A percentile compares a stretch with the other conserved stretches of the same genome.
phyloP scores from a whole-genome alignment of 1,284 basidiomycete species.

The Moesziomyces sp. region DNA sequence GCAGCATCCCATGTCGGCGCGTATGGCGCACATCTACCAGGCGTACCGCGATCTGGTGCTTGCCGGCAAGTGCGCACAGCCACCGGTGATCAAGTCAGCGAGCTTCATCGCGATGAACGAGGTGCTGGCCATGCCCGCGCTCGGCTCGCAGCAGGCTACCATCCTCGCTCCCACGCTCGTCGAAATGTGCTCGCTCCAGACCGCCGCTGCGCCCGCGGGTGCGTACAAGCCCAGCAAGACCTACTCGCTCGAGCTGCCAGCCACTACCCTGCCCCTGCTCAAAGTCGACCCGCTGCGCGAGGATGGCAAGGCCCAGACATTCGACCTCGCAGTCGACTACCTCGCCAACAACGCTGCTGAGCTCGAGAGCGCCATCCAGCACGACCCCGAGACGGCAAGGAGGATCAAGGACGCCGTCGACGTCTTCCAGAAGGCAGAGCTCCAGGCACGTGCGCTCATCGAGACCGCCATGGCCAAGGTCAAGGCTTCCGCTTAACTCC shows the following conservation, averaged over 20 bases:
- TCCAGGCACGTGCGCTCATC: constrained; percentile 29
- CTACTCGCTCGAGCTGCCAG: constrained; percentile 20
- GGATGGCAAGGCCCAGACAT: constrained; percentile 17
- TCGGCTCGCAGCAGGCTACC: constrained; percentile 35
- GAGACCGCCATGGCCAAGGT: constrained; percentile 28
- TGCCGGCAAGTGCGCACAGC: not conserved
- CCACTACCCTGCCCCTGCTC: constrained; percentile 13
- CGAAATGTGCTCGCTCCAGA: constrained; percentile 19
- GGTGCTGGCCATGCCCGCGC: constrained; percentile 31
- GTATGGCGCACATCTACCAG: constrained; percentile 43
- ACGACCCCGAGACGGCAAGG: constrained; percentile 23
- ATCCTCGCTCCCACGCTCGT: constrained; percentile 28
- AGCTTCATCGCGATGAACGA: constrained; percentile 37
- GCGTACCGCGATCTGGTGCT: constrained; percentile 21
- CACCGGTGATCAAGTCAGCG: constrained; percentile 35
- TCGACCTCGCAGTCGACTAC: constrained; percentile 22
- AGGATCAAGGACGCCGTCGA: constrained; percentile 37
- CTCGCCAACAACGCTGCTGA: constrained; percentile 17
- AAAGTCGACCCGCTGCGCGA: constrained; percentile 29
- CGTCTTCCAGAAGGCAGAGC: constrained; percentile 28
- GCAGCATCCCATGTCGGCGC: constrained; percentile 37
- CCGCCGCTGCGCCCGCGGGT: constrained; percentile 5
- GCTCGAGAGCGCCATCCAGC: constrained; percentile 15
- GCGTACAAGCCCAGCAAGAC: constrained; percentile 33
- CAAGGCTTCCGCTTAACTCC: not conserved